Evolutionary conservation across 805 yeast genomes (phyloP).

Genomic region (Candida krabiensis): DNA sequence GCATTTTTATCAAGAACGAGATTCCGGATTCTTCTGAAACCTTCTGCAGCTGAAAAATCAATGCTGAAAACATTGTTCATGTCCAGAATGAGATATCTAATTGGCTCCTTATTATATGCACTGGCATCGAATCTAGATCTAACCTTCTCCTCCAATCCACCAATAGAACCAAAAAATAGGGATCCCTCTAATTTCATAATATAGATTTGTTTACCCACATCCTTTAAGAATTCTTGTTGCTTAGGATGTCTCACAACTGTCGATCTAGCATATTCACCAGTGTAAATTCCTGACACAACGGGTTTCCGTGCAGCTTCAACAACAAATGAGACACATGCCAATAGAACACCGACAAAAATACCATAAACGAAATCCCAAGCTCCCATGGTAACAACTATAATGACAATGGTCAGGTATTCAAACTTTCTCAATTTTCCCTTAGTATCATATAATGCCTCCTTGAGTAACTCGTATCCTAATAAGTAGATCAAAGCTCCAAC

Average conservation of each 20-base stretch:
- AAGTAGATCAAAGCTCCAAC: slow-evolving; percentile 91
- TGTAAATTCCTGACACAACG: slow-evolving; percentile 76
- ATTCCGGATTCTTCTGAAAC: slow-evolving; percentile 83
- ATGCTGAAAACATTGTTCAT: slow-evolving; percentile 77
- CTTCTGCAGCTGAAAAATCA: slow-evolving; percentile 96
- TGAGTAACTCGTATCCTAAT: slow-evolving; percentile 84
- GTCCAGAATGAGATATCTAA: slow-evolving; percentile 81
- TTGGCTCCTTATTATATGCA: slow-evolving; percentile 52
- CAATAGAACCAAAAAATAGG: slow-evolving; percentile 92
- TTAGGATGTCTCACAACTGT: slow-evolving; percentile 89
- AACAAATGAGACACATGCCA: slow-evolving; percentile 95
- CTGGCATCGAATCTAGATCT: slow-evolving; percentile 62
- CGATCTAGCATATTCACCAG: slow-evolving; percentile 87
- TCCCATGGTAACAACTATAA: slow-evolving; percentile 94
- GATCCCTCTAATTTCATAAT: slow-evolving; percentile 86
- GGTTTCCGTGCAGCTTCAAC: slow-evolving; percentile 85
- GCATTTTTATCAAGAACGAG: slow-evolving; percentile 68
- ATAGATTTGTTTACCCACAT: slow-evolving; percentile 89
- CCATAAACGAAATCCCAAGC: slow-evolving; percentile 94
- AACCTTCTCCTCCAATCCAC: slow-evolving; percentile 79
- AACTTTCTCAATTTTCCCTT: slow-evolving; percentile 68
- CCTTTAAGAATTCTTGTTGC: slow-evolving; percentile 79
- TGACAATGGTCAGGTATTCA: slow-evolving; percentile 81
- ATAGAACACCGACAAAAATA: slow-evolving; percentile 81
- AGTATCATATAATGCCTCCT: slow-evolving; percentile 86